phyloP scores from a whole-genome alignment of 306 rosid genomes.

The apple (Malus domestica) region ASM211411v1 NC_041801.1:3133501-3134000 shows the following conservation, averaged over 20 bases:
- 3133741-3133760: background rate
- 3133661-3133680: slow-evolving; percentile 93
- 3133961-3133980: background rate
- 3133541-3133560: background rate
- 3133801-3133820: slow-evolving; percentile 10
- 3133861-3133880: slow-evolving; percentile 83
- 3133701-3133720: slow-evolving; percentile 79
- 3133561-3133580: background rate
- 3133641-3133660: slow-evolving; percentile 49
- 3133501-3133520: background rate
- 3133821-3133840: slow-evolving; percentile 93
- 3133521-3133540: background rate
- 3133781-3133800: slow-evolving; percentile 1
- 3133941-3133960: background rate
- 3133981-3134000: too few species aligned
- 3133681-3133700: slow-evolving; percentile 82
- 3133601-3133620: background rate
- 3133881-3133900: background rate
- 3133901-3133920: slow-evolving; percentile 1
- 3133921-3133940: background rate
- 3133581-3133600: background rate
- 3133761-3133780: background rate
- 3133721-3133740: background rate
- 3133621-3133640: slow-evolving; percentile 17
- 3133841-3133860: slow-evolving; percentile 91